A percentile compares a stretch with the other conserved stretches of the same genome.
phyloP scores from a whole-genome alignment of 2,329 filamentous ascomycete species.

The Didymella glomerata region DNA sequence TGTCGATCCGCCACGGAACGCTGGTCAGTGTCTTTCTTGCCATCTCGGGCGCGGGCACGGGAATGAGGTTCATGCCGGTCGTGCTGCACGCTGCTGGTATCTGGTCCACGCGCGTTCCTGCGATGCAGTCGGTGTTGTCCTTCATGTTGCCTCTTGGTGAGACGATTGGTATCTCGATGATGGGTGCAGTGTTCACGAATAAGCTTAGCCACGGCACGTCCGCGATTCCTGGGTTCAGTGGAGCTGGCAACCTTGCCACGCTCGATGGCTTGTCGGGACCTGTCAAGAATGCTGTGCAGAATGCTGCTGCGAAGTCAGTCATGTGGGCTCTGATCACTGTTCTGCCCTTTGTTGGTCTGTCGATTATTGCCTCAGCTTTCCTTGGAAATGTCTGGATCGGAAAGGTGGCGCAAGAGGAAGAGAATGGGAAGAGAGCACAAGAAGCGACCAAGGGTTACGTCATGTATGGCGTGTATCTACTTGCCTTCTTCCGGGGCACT shows the following conservation, averaged over 20 bases:
- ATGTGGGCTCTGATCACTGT: constrained; percentile 72
- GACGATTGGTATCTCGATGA: constrained; percentile 70
- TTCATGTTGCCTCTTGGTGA: constrained; percentile 71
- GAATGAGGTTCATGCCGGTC: constrained; percentile 70
- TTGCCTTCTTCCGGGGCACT: constrained; percentile 25
- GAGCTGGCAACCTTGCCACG: constrained; percentile 43
- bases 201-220: constrained; percentile 47
- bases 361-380: constrained; percentile 55
- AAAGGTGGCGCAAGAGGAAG: constrained; percentile 36
- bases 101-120: constrained; percentile 65
- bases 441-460: constrained; percentile 29
- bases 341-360: constrained; percentile 65
- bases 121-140: constrained; percentile 67
- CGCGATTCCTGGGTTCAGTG: constrained; percentile 38
- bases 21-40: constrained; percentile 73
- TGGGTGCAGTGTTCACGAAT: constrained; percentile 75
- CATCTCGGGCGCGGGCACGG: constrained; percentile 68
- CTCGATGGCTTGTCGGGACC: constrained; percentile 51
- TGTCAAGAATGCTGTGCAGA: constrained; percentile 51
- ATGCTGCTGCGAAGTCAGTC: constrained; percentile 64
- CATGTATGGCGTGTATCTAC: constrained; percentile 31
- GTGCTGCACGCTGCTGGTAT: constrained; percentile 70
- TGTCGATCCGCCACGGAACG: constrained; percentile 58
- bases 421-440: constrained; percentile 21
- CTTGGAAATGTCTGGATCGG: constrained; percentile 64